These are phyloP conservation scores for Nepenthes gracilis DNA, from an alignment of 148 eudicot genomes.

Conservation along the genomic window DNA sequence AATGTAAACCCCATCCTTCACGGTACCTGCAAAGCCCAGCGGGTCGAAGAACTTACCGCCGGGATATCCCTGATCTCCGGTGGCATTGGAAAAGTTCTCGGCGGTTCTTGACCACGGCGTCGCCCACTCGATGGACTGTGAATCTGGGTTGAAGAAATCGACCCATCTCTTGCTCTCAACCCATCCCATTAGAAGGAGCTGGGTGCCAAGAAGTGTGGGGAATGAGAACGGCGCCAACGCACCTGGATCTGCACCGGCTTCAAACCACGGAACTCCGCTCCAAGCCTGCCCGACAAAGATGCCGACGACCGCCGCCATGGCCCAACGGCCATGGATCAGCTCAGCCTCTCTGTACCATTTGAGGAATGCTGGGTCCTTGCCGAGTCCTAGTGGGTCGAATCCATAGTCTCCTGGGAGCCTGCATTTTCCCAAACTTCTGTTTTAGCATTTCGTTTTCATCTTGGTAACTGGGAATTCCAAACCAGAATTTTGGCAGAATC, in stretches of 20 bases:
- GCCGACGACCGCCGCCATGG: conserved; percentile 89
- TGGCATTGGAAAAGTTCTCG: conserved; percentile 69
- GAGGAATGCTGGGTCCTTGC: conserved; percentile 94
- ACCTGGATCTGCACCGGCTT: conserved; percentile 92
- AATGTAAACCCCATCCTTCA: conserved; percentile 50
- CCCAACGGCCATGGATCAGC: conserved; percentile 98
- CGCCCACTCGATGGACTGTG: conserved; percentile 96
- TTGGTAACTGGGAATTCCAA: too few species aligned
- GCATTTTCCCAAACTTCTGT: conserved; percentile 3
- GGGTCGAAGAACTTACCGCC: conserved; percentile 98
- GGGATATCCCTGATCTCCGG: conserved; percentile 94
- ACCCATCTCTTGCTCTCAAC: conserved; percentile 99
- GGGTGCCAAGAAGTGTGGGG: conserved; percentile 75
- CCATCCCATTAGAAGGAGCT: conserved; percentile 96
- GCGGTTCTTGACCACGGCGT: conserved; percentile 93
- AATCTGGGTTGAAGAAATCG: conserved; percentile 88
- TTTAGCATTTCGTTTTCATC: too few species aligned
- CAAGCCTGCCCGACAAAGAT: conserved; percentile 94
- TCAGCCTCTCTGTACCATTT: conserved; percentile 99
- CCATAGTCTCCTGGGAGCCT: conserved; percentile 97
- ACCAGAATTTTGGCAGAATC: too few species aligned
- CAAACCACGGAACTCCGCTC: conserved; percentile 94
- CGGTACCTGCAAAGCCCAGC: conserved; percentile 50
- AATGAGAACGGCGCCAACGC: conserved; percentile 92
- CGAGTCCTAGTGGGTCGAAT: conserved; percentile 93